Conservation (phyloP, 768 basidiomycete species). For the Coprinopsis cinerea region DNA sequence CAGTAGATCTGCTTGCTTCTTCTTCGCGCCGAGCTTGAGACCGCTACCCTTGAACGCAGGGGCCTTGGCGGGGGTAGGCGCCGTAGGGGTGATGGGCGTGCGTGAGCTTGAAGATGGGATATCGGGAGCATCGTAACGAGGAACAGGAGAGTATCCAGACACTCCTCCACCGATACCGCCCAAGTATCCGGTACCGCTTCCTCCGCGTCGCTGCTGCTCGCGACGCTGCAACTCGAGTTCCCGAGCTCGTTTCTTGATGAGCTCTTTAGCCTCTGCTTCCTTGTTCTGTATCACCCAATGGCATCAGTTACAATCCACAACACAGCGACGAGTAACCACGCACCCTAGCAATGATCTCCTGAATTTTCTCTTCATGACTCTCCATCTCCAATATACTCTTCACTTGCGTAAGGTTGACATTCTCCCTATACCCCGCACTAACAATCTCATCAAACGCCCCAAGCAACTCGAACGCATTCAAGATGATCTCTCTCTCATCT, state of each 20-base stretch:
- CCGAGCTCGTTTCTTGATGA: slow-evolving; percentile 95
- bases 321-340: slow-evolving; percentile 20
- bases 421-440: slow-evolving; percentile 79
- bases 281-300: slow-evolving; percentile 76
- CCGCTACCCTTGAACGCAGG: slow-evolving; percentile 91
- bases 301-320: slow-evolving; percentile 4
- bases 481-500: slow-evolving; percentile 84
- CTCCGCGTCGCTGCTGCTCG: slow-evolving; percentile 82
- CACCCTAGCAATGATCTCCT: slow-evolving; percentile 95
- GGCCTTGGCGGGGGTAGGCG: slow-evolving; percentile 42
- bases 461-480: slow-evolving; percentile 88
- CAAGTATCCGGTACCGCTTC: slow-evolving; percentile 52
- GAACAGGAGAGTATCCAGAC: slow-evolving; percentile 65
- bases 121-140: slow-evolving; percentile 66
- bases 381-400: slow-evolving; percentile 82
- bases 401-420: slow-evolving; percentile 74
- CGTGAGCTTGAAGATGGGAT: slow-evolving; percentile 30
- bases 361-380: slow-evolving; percentile 90
- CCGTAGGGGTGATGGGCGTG: slow-evolving; percentile 31
- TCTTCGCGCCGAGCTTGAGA: slow-evolving; percentile 96
- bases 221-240: slow-evolving; percentile 97
- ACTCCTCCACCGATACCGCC: slow-evolving; percentile 65
- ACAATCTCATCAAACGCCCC: slow-evolving; percentile 97
- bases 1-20: slow-evolving; percentile 82
- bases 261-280: slow-evolving; percentile 98